phyloP scores from a whole-genome alignment of 495 filamentous ascomycete species.

The Hyaloscypha hepaticicola region DNA sequence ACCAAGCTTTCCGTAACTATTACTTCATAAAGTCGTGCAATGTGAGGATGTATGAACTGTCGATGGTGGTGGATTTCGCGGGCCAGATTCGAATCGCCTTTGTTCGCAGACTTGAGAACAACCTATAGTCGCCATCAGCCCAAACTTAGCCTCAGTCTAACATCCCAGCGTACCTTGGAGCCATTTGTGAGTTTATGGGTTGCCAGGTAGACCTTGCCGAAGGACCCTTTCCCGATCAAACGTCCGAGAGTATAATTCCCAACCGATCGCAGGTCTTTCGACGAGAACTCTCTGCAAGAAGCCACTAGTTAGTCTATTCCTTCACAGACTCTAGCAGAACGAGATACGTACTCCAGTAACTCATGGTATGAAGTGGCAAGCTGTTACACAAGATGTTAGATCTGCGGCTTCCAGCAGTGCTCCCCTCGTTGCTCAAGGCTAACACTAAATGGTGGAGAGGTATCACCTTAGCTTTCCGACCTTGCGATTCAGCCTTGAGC shows the following conservation, averaged over 20 bases:
- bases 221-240: slow-evolving; percentile 94
- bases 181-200: slow-evolving; percentile 97
- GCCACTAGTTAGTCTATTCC: slow-evolving; percentile 12
- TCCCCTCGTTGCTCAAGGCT: slow-evolving; percentile 10
- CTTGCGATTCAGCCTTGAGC: slow-evolving; percentile 83
- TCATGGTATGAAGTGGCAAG: slow-evolving; percentile 96
- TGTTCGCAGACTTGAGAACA: slow-evolving; percentile 95
- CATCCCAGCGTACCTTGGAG: slow-evolving; percentile 70
- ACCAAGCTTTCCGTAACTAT: slow-evolving; percentile 93
- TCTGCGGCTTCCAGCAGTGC: slow-evolving; percentile 22
- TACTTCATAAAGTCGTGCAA: slow-evolving; percentile 94
- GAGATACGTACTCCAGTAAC: slow-evolving; percentile 76
- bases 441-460: neutral
- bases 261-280: slow-evolving; percentile 83
- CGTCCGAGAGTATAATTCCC: slow-evolving; percentile 92
- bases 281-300: slow-evolving; percentile 80
- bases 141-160: neutral
- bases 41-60: slow-evolving; percentile 97
- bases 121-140: slow-evolving; percentile 54
- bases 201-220: slow-evolving; percentile 97
- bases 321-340: slow-evolving; percentile 12
- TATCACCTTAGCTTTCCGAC: slow-evolving; percentile 88
- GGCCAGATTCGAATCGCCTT: slow-evolving; percentile 91
- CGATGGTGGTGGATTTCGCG: slow-evolving; percentile 98
- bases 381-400: slow-evolving; percentile 45